Evolutionary conservation across 768 basidiomycete species (phyloP), one percentile per base, ranked within the genome.

Genomic region (Mrakia blollopis): DNA sequence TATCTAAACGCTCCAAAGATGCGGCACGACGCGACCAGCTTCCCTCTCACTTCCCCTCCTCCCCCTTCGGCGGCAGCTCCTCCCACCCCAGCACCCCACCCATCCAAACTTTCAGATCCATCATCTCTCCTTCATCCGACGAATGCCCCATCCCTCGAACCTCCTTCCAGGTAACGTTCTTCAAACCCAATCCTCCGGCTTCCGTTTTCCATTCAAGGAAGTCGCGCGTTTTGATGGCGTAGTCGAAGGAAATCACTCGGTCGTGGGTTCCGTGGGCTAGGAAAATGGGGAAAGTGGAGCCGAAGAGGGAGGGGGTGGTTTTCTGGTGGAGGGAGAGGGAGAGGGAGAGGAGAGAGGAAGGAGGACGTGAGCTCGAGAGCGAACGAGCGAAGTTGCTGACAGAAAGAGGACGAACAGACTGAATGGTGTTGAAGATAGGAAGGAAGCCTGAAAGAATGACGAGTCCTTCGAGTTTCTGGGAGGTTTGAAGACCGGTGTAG

Each of bases 231-330:
- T 41, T 37, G 21, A 68, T n/a, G 9, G 28, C 71, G 71, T 72
- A 32, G 50, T 37, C 21, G 54, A 72, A 52, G 11, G 50, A 25
- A 54, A 72, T 72, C 21, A 28, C 32, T 21, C 47, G 54, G 54
- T 72, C 71, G 35, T 54, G 35, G 3, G 50, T 54, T 6, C 71
- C 71, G 35, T 72, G 71, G 54, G 71, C 71, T 54, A 72, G 71
- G 71, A 72, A 72, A 32, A 72, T 39, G 50, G 71, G 71, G 25
- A 72, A 50, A 35, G 30, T 25, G 6, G 65, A 57, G 30, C 10
- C 11, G 35, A 14, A 5, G 37, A 72, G 32, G 30, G 52, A 32
- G 28, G 54, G 52, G 35, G 54, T 23, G 21, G 50, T 72, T 57
- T 39, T 50, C 50, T 71, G n/a, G 23, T 7, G 11, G 39, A 41